Percentiles rank a stretch among this genome's conserved stretches.
These are phyloP conservation scores for Thuidium tamariscinum DNA, from an alignment of 225 moss, liverwort and hornwort species.

Conservation along the genomic window DNA sequence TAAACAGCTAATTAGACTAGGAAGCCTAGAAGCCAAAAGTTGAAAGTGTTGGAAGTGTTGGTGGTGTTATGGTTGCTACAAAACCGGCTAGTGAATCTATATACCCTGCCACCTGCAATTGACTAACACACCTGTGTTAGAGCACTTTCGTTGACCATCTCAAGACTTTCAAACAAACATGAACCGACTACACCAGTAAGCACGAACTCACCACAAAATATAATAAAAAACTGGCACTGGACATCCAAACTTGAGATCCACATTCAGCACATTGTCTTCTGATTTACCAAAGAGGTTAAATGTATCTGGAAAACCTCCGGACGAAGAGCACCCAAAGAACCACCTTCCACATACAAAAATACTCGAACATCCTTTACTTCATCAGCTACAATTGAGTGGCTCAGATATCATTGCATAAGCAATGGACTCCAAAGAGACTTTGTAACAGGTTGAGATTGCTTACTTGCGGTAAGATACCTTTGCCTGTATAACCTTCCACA, in stretches of 20 bases:
- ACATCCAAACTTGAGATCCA: neutral
- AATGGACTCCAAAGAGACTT: neutral
- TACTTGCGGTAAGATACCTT: conserved; percentile 85
- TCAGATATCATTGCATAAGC: neutral
- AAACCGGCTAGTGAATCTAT: conserved; percentile 34
- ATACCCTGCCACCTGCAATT: conserved; percentile 40
- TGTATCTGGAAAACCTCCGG: neutral
- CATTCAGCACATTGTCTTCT: neutral
- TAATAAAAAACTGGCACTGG: neutral
- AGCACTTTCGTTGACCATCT: neutral
- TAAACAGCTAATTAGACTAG: neutral
- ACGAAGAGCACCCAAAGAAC: conserved; percentile 1
- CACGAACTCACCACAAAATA: neutral
- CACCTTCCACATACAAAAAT: neutral
- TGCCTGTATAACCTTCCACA: conserved; percentile 80
- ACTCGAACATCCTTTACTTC: neutral
- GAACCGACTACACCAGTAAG: neutral
- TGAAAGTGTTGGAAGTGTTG: neutral
- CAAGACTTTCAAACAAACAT: neutral
- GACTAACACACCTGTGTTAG: neutral
- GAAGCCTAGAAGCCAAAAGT: neutral
- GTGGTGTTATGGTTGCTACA: conserved; percentile 29
- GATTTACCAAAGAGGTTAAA: neutral
- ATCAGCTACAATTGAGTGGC: neutral
- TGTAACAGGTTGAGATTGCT: neutral